Percentiles rank a stretch among this genome's conserved stretches.
These are phyloP conservation scores for Daedalea quercina DNA, from an alignment of 768 basidiomycete genomes.

Conservation along the genomic window DNA sequence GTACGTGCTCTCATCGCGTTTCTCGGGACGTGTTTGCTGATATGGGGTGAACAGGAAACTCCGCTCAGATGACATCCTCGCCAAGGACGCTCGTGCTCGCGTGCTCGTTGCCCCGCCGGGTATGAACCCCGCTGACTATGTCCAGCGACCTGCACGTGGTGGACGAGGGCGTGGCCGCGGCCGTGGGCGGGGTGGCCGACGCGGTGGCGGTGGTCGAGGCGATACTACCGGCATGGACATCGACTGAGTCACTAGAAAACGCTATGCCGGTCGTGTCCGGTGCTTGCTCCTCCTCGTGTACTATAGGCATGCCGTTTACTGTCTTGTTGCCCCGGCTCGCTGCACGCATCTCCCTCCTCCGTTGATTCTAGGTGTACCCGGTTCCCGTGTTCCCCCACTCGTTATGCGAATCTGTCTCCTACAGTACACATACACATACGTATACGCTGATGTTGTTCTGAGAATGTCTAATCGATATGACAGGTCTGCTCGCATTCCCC, in stretches of 20 bases:
- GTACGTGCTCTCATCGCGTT: constrained; percentile 33
- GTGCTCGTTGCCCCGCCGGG: constrained; percentile 68
- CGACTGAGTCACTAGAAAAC: constrained; percentile 22
- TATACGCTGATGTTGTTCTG: no score
- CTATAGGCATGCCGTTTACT: no score
- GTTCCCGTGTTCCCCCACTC: no score
- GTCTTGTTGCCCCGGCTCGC: no score
- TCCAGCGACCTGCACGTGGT: constrained; percentile 24
- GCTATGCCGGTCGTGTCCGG: no score
- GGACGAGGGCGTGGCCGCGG: constrained; percentile 25
- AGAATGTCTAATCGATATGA: no score
- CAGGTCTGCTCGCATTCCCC: no score
- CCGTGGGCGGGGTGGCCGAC: constrained; percentile 29
- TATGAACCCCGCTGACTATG: constrained; percentile 46
- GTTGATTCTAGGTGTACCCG: no score
- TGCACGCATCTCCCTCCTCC: no score
- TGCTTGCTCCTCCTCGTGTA: no score
- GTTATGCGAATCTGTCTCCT: no score
- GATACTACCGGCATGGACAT: constrained; percentile 45
- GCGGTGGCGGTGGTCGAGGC: constrained; percentile 25
- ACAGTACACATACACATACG: no score
- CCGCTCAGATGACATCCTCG: constrained; percentile 73
- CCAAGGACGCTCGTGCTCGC: constrained; percentile 57
- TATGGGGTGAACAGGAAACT: constrained; percentile 55
- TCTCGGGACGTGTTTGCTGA: not conserved